These are phyloP conservation scores for Fusarium coffeatum DNA, from an alignment of 2,329 filamentous ascomycete species.

Conservation along the genomic window DNA sequence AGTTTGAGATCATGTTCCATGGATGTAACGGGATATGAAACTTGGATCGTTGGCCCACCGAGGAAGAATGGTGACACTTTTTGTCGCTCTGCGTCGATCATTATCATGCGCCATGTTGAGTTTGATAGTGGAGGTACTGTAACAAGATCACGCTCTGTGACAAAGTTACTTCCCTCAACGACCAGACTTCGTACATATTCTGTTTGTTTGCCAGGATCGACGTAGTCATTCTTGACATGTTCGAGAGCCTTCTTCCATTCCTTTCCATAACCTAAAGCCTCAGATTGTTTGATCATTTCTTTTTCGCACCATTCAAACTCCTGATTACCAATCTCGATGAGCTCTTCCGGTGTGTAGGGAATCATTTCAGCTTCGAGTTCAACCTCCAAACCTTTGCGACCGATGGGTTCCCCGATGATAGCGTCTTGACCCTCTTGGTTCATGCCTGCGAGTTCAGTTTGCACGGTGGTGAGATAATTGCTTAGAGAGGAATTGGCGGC, in stretches of 20 bases:
- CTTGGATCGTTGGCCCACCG: constrained; percentile 22
- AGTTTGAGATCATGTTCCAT: constrained; percentile 36
- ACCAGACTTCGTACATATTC: constrained; percentile 25
- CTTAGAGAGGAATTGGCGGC: constrained; percentile 1
- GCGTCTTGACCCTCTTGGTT: constrained; percentile 15
- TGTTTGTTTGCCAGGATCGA: constrained; percentile 30
- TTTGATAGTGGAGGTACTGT: constrained; percentile 23
- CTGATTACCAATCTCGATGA: constrained; percentile 31
- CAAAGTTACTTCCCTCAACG: constrained; percentile 31
- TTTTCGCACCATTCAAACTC: constrained; percentile 35
- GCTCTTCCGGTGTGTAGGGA: constrained; percentile 23
- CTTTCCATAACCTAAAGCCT: constrained; percentile 26
- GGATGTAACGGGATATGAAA: constrained; percentile 20
- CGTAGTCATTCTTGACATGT: constrained; percentile 32
- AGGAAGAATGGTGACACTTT: constrained; percentile 30
- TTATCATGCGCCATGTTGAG: constrained; percentile 36
- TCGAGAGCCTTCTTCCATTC: constrained; percentile 34
- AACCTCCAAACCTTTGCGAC: constrained; percentile 21
- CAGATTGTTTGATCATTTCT: constrained; percentile 31
- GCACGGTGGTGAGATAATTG: constrained; percentile 8
- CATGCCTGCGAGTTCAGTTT: constrained; percentile 22
- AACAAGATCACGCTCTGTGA: constrained; percentile 31
- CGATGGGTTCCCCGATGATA: constrained; percentile 29
- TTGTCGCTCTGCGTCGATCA: constrained; percentile 31
- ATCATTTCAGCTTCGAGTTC: constrained; percentile 37